These are phyloP conservation scores for Eucalyptus shirleyi DNA, from an alignment of 345 rosid species.

Conservation along the genomic window DNA sequence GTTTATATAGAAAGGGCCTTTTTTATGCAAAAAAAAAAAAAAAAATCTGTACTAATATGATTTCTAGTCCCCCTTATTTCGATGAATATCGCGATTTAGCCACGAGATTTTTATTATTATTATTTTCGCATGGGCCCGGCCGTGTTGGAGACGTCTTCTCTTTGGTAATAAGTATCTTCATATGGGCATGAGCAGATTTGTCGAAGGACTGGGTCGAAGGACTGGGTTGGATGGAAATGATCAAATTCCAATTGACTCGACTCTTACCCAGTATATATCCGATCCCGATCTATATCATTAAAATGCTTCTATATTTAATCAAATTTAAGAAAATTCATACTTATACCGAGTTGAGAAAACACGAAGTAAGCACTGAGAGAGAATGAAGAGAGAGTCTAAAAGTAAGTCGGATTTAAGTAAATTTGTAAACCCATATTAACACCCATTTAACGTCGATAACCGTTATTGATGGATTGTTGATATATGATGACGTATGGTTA, in stretches of 20 bases:
- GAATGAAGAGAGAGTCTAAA: too few species aligned
- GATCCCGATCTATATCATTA: fast-evolving
- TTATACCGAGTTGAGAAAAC: too few species aligned
- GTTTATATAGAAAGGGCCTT: not conserved
- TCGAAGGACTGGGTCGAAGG: not conserved
- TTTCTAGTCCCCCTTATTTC: not conserved
- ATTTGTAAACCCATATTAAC: not conserved
- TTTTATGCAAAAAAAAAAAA: not conserved
- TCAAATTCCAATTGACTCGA: not conserved
- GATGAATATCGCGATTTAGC: not conserved
- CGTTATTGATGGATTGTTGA: not conserved
- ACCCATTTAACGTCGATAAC: too few species aligned
- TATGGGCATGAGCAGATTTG: not conserved
- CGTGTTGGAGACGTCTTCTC: not conserved
- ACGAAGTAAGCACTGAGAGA: fast-evolving
- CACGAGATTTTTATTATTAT: not conserved
- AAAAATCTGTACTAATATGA: not conserved
- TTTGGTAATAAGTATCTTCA: not conserved
- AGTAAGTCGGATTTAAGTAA: too few species aligned
- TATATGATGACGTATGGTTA: not conserved
- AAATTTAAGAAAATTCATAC: too few species aligned
- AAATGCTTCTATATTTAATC: too few species aligned
- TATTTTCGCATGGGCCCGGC: not conserved
- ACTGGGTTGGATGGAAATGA: not conserved
- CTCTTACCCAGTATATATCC: fast-evolving